phyloP scores from a whole-genome alignment of 495 filamentous ascomycete genomes.

The Aspergillus leporis region DNA sequence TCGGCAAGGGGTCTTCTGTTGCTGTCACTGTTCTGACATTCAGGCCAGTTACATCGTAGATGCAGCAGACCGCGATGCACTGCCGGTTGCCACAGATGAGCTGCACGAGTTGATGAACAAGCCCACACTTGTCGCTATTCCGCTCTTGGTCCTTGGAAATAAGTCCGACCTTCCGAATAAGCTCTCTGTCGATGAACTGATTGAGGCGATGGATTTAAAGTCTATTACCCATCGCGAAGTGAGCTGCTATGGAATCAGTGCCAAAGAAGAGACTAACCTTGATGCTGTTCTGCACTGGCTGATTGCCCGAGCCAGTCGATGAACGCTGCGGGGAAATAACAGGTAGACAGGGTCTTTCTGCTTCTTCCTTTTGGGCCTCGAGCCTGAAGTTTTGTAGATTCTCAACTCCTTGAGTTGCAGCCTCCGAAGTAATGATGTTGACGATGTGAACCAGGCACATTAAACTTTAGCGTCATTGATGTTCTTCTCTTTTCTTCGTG shows the following conservation, averaged over 20 bases:
- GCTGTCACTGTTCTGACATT: slow-evolving; percentile 17
- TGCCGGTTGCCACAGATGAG: slow-evolving; percentile 89
- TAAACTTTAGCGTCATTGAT: slow-evolving; percentile 14
- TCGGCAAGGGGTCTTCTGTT: not conserved
- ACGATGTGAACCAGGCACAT: slow-evolving; percentile 26
- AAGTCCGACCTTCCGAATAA: slow-evolving; percentile 91
- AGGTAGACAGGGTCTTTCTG: slow-evolving; percentile 2
- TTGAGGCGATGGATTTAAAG: slow-evolving; percentile 89
- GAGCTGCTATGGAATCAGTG: slow-evolving; percentile 98
- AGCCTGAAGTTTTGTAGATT: slow-evolving; percentile 19
- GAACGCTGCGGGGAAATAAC: slow-evolving; percentile 5
- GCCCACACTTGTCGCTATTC: slow-evolving; percentile 82
- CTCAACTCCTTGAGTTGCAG: slow-evolving; percentile 21
- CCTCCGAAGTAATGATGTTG: slow-evolving; percentile 30
- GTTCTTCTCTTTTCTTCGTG: slow-evolving; percentile 4
- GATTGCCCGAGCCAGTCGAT: slow-evolving; percentile 75
- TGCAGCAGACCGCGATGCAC: slow-evolving; percentile 75
- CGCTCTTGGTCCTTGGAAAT: slow-evolving; percentile 94
- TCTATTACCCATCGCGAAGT: slow-evolving; percentile 89
- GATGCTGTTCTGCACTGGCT: slow-evolving; percentile 97
- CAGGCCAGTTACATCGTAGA: slow-evolving; percentile 82
- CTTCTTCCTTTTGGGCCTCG: slow-evolving; percentile 10
- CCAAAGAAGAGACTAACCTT: slow-evolving; percentile 97
- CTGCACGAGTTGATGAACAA: slow-evolving; percentile 87
- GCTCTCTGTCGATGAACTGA: slow-evolving; percentile 89